Conservation (phyloP, 2,329 filamentous ascomycete species). For the Niveomyces coronatus region DNA sequence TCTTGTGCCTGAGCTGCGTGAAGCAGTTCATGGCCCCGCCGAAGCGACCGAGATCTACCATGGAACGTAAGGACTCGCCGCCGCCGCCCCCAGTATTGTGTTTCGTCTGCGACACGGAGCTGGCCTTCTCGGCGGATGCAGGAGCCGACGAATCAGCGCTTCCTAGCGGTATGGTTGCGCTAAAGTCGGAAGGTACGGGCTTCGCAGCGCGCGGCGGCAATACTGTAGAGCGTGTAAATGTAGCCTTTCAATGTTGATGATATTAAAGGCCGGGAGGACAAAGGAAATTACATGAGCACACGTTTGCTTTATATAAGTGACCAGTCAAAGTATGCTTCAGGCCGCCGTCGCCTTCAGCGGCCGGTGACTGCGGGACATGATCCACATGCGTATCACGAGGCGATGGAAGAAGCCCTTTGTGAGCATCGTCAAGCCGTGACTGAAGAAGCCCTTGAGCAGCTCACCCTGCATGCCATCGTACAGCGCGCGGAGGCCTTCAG, state of each 20-base stretch:
- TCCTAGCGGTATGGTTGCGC: constrained; percentile 63
- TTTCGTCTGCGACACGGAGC: constrained; percentile 76
- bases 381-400: constrained; percentile 62
- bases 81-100: constrained; percentile 43
- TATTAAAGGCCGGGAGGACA: background rate
- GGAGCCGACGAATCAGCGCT: constrained; percentile 41
- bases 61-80: constrained; percentile 24
- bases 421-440: constrained; percentile 79
- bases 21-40: constrained; percentile 66
- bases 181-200: constrained; percentile 81
- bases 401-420: constrained; percentile 71
- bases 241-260: constrained; percentile 84
- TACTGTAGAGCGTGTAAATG: constrained; percentile 65
- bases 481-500: constrained; percentile 57
- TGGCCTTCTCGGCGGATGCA: constrained; percentile 44
- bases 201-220: constrained; percentile 83
- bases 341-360: constrained; percentile 11
- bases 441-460: constrained; percentile 73
- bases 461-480: constrained; percentile 71
- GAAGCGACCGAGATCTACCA: constrained; percentile 26
- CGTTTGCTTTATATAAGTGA: background rate
- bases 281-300: background rate
- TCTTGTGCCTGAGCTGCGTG: constrained; percentile 77
- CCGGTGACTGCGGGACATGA: constrained; percentile 30
- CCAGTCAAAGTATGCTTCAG: background rate